Conservation (phyloP, 2,329 filamentous ascomycete species). For the Triangularia verruculosa region DNA sequence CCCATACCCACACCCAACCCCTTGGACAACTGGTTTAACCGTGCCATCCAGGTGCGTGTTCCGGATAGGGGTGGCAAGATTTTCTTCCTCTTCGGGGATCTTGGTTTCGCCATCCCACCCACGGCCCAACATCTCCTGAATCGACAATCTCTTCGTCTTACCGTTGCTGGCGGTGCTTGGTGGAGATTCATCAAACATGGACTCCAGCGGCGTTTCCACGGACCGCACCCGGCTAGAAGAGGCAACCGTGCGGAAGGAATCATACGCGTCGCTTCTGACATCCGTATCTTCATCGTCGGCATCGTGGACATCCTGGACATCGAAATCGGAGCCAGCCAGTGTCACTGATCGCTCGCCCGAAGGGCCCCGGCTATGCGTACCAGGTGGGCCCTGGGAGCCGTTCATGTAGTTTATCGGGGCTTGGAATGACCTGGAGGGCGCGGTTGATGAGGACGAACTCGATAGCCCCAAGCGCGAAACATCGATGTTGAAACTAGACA, state of each 20-base stretch:
- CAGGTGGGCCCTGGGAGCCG: slow-evolving; percentile 25
- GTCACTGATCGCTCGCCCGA: slow-evolving; percentile 59
- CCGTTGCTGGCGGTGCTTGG: slow-evolving; percentile 53
- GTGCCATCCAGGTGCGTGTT: slow-evolving; percentile 34
- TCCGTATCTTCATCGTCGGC: slow-evolving; percentile 77
- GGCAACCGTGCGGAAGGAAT: slow-evolving; percentile 66
- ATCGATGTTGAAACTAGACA: slow-evolving; percentile 56
- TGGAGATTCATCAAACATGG: slow-evolving; percentile 78
- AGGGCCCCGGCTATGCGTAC: slow-evolving; percentile 39
- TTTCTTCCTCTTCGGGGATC: slow-evolving; percentile 64
- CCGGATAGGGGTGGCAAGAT: slow-evolving; percentile 49
- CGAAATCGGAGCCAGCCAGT: slow-evolving; percentile 67
- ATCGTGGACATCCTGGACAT: slow-evolving; percentile 58
- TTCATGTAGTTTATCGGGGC: slow-evolving; percentile 41
- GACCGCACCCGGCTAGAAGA: slow-evolving; percentile 65
- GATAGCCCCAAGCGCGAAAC: slow-evolving; percentile 45
- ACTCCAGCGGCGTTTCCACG: slow-evolving; percentile 70
- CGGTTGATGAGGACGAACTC: slow-evolving; percentile 37
- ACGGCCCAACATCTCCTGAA: slow-evolving; percentile 56
- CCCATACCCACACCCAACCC: slow-evolving; percentile 26
- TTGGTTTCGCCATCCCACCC: slow-evolving; percentile 54
- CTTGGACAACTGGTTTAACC: slow-evolving; percentile 26
- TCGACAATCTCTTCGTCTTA: slow-evolving; percentile 55
- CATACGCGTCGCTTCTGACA: slow-evolving; percentile 74
- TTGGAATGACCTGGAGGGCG: slow-evolving; percentile 40